A percentile compares a stretch with the other conserved stretches of the same genome.
phyloP scores from a whole-genome alignment of 805 yeast species.

The Starmera pachycereana region DNA sequence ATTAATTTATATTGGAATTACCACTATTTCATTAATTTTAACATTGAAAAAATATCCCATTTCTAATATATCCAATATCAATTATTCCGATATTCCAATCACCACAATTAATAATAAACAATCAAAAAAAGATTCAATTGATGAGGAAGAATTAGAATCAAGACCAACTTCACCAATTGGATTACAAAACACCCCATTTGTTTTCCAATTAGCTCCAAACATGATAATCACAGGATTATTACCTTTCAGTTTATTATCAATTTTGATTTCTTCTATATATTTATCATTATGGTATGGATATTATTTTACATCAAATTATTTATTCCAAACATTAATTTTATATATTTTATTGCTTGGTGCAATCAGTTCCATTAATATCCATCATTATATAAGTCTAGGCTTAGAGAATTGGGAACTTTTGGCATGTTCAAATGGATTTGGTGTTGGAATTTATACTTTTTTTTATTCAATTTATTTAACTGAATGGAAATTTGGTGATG shows the following conservation, averaged over 20 bases:
- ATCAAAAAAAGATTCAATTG: no score
- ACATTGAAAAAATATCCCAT: conserved; percentile 7
- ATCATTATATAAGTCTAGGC: conserved; percentile 16
- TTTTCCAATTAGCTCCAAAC: conserved; percentile 16
- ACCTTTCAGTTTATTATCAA: conserved; percentile 19
- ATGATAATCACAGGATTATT: conserved; percentile 19
- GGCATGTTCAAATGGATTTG: conserved; percentile 15
- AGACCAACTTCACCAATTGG: conserved; percentile 1
- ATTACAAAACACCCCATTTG: conserved; percentile 9
- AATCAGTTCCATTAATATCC: conserved; percentile 14
- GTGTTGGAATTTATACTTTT: conserved; percentile 18
- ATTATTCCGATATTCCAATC: conserved; percentile 15
- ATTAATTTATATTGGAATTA: conserved; percentile 5
- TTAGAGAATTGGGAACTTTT: conserved; percentile 23
- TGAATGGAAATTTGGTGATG: conserved; percentile 19
- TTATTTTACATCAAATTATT: conserved; percentile 10
- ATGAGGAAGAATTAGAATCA: conserved; percentile 1
- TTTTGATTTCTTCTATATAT: conserved; percentile 18
- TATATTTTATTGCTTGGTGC: conserved; percentile 8
- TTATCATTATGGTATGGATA: conserved; percentile 19
- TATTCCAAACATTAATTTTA: conserved; percentile 11
- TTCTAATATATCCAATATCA: conserved; percentile 5
- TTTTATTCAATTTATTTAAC: conserved; percentile 17
- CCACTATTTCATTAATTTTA: conserved; percentile 6
- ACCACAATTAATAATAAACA: neutral